Conservation (phyloP, 2,329 filamentous ascomycete species). For the Cadophora sp. region DNA sequence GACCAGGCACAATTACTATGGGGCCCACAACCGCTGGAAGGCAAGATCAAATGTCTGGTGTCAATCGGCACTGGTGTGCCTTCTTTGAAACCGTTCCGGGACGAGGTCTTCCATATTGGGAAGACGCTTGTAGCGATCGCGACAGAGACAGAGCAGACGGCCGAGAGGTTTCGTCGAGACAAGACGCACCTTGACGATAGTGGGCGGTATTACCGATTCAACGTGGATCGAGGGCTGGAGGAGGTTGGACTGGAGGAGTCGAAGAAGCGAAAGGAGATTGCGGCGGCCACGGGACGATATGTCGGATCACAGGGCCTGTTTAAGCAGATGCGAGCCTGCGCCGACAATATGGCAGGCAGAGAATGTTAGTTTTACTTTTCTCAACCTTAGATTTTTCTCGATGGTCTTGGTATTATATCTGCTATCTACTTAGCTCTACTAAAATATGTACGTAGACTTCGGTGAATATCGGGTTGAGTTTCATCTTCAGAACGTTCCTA, state of each 20-base stretch:
- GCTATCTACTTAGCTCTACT: conserved; percentile 8
- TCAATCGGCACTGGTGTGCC: conserved; percentile 51
- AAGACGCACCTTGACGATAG: conserved; percentile 45
- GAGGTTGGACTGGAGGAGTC: conserved; percentile 51
- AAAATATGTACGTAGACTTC: conserved; percentile 24
- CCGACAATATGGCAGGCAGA: conserved; percentile 31
- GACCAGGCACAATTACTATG: conserved; percentile 49
- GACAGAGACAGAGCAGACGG: conserved; percentile 51
- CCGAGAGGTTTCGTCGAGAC: conserved; percentile 47
- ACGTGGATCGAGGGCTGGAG: conserved; percentile 51
- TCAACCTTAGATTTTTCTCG: background rate
- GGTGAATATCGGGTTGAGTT: conserved; percentile 32
- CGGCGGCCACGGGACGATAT: conserved; percentile 38
- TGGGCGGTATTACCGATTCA: conserved; percentile 53
- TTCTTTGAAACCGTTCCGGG: conserved; percentile 40
- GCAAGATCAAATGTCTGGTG: conserved; percentile 47
- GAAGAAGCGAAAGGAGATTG: conserved; percentile 44
- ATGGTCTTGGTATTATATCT: background rate
- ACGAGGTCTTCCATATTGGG: conserved; percentile 42
- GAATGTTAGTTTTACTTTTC: conserved; percentile 34
- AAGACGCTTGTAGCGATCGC: conserved; percentile 41
- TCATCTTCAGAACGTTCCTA: conserved; percentile 30
- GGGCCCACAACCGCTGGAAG: conserved; percentile 41
- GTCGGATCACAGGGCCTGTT: conserved; percentile 40
- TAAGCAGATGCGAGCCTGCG: conserved; percentile 34